Evolutionary conservation across 2,329 filamentous ascomycete species (phyloP).

Genomic region (Metarhizium robertsii): DNA sequence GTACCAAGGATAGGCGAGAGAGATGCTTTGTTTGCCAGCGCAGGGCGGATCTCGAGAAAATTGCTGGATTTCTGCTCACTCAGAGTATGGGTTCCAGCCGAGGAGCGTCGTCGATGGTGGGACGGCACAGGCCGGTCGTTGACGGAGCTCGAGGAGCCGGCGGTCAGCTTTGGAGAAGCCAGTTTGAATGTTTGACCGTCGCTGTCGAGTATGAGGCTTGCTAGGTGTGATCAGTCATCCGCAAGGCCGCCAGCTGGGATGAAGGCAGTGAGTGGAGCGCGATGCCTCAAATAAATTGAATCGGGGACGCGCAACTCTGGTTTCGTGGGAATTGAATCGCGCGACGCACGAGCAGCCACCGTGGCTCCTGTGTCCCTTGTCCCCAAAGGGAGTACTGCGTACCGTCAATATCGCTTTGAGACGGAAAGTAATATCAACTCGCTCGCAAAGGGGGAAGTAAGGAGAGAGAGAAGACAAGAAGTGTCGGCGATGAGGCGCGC

Average conservation of each 20-base stretch:
- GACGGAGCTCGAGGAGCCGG: slow-evolving; percentile 46
- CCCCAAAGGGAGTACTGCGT: neutral
- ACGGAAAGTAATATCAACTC: neutral
- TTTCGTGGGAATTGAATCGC: neutral
- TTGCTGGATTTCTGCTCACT: slow-evolving; percentile 21
- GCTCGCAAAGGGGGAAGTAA: neutral
- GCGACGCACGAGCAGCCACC: neutral
- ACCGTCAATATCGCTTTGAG: neutral
- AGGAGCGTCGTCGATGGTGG: slow-evolving; percentile 42
- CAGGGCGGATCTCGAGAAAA: slow-evolving; percentile 21
- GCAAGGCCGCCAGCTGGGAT: neutral
- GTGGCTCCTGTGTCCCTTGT: neutral
- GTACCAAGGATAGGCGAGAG: slow-evolving; percentile 50
- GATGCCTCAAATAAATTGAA: neutral
- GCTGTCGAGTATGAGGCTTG: slow-evolving; percentile 2
- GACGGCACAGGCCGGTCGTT: slow-evolving; percentile 37
- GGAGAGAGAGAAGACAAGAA: neutral
- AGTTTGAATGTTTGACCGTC: slow-evolving; percentile 28
- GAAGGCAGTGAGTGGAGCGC: neutral
- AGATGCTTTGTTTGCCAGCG: slow-evolving; percentile 18
- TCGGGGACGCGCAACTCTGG: neutral
- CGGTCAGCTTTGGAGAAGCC: slow-evolving; percentile 39
- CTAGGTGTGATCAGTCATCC: neutral
- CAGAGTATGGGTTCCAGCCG: slow-evolving; percentile 24
- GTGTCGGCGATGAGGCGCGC: neutral